Evolutionary conservation across 1,284 basidiomycete genomes (phyloP).

Genomic region (Sporisorium iseilematis-ciliati): DNA sequence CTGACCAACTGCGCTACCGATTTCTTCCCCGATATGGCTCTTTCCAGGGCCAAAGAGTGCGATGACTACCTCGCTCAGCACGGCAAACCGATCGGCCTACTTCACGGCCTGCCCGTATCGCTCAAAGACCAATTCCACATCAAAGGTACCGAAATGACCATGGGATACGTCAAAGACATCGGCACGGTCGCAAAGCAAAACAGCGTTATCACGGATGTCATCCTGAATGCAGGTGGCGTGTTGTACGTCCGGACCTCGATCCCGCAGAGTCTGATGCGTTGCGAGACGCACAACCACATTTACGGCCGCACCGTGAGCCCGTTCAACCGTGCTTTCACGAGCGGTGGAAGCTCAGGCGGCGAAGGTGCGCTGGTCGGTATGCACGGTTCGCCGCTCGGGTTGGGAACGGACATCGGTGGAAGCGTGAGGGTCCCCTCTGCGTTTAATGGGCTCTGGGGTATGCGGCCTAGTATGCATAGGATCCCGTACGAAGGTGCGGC

Average conservation of each 20-base stretch:
- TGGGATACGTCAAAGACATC: slow-evolving; percentile 78
- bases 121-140: slow-evolving; percentile 77
- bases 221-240: slow-evolving; percentile 80
- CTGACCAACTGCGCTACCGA: slow-evolving; percentile 49
- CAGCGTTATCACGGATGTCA: slow-evolving; percentile 71
- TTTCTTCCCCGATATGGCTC: slow-evolving; percentile 73
- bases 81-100: slow-evolving; percentile 76
- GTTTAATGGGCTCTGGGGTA: slow-evolving; percentile 82
- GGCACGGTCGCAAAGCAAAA: slow-evolving; percentile 5
- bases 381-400: slow-evolving; percentile 81
- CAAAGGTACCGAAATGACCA: slow-evolving; percentile 77
- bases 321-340: slow-evolving; percentile 76
- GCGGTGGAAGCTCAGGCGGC: slow-evolving; percentile 83
- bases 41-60: slow-evolving; percentile 75
- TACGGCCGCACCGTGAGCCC: slow-evolving; percentile 83
- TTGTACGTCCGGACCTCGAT: slow-evolving; percentile 84
- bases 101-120: slow-evolving; percentile 77
- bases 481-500: slow-evolving; percentile 76
- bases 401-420: slow-evolving; percentile 78
- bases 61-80: slow-evolving; percentile 78
- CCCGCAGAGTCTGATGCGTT: slow-evolving; percentile 83
- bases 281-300: slow-evolving; percentile 85
- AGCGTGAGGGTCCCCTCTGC: slow-evolving; percentile 80
- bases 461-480: slow-evolving; percentile 82
- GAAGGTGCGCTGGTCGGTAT: slow-evolving; percentile 81